Conservation (phyloP, 805 yeast species). For the Cyberlindnera mrakii region DNA sequence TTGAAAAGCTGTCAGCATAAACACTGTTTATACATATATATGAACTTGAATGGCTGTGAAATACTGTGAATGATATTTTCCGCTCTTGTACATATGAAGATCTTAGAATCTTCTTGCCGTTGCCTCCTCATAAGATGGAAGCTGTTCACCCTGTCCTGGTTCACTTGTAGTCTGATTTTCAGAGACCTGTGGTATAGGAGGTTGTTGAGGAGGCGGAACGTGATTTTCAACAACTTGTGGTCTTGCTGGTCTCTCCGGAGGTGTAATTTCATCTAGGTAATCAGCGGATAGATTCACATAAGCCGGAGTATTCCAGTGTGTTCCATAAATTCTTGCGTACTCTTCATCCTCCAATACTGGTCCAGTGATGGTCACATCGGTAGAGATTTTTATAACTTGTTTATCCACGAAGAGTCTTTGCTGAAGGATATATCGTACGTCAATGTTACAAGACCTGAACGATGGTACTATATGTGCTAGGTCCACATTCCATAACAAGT, state of each 20-base stretch:
- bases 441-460: not conserved
- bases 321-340: not conserved
- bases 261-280: no score
- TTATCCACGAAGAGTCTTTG: not conserved
- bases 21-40: not conserved
- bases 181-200: not conserved
- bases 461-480: not conserved
- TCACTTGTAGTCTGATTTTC: no score
- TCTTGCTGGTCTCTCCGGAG: not conserved
- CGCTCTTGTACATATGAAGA: no score
- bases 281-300: no score
- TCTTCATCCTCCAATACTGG: not conserved
- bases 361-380: not conserved
- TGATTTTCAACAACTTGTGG: not conserved
- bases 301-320: no score
- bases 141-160: conserved; percentile 1
- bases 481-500: not conserved
- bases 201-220: not conserved
- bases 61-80: not conserved
- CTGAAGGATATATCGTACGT: not conserved
- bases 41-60: not conserved
- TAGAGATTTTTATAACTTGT: no score
- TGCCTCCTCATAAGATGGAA: conserved; percentile 9
- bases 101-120: not conserved
- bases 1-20: conserved; percentile 39